Evolutionary conservation across 805 yeast species (phyloP).

Genomic region (Cyberlindnera maclurae): DNA sequence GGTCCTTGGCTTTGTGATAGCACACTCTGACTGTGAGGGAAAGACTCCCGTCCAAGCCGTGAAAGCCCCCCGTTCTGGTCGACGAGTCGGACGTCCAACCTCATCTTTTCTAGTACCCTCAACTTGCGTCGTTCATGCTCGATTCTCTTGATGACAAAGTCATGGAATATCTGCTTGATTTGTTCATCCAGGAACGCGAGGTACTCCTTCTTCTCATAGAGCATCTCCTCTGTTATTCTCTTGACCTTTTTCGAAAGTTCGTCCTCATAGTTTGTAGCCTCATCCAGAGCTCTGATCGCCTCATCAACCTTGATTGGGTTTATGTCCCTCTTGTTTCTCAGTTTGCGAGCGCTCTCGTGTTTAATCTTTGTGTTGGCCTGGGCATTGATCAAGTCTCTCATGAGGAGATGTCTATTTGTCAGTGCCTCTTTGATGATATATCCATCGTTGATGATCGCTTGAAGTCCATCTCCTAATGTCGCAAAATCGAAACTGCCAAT

Average conservation of each 20-base stretch:
- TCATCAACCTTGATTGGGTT: slow-evolving; percentile 90
- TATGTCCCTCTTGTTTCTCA: slow-evolving; percentile 65
- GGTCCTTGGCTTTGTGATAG: slow-evolving; percentile 35
- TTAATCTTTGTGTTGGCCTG: slow-evolving; percentile 65
- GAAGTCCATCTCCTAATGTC: slow-evolving; percentile 68
- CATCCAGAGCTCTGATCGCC: slow-evolving; percentile 72
- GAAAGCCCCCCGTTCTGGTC: slow-evolving; percentile 78
- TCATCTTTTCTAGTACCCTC: slow-evolving; percentile 60
- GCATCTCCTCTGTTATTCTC: slow-evolving; percentile 79
- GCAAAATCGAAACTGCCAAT: slow-evolving; percentile 69
- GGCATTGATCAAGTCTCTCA: slow-evolving; percentile 81
- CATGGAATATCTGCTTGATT: slow-evolving; percentile 47
- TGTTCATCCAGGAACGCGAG: slow-evolving; percentile 49
- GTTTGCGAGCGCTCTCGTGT: slow-evolving; percentile 63
- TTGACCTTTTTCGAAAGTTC: slow-evolving; percentile 70
- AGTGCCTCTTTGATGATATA: slow-evolving; percentile 87
- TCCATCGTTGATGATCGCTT: slow-evolving; percentile 60
- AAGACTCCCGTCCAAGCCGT: slow-evolving; percentile 68
- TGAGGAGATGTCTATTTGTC: slow-evolving; percentile 84
- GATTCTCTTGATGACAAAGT: slow-evolving; percentile 60
- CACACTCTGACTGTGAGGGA: slow-evolving; percentile 28
- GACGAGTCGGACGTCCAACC: slow-evolving; percentile 65
- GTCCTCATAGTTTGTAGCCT: slow-evolving; percentile 70
- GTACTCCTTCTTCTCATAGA: slow-evolving; percentile 61
- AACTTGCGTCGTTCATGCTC: slow-evolving; percentile 82